Conservation (phyloP, 495 filamentous ascomycete genomes). For the Aspergillus saccharolyticus region DNA sequence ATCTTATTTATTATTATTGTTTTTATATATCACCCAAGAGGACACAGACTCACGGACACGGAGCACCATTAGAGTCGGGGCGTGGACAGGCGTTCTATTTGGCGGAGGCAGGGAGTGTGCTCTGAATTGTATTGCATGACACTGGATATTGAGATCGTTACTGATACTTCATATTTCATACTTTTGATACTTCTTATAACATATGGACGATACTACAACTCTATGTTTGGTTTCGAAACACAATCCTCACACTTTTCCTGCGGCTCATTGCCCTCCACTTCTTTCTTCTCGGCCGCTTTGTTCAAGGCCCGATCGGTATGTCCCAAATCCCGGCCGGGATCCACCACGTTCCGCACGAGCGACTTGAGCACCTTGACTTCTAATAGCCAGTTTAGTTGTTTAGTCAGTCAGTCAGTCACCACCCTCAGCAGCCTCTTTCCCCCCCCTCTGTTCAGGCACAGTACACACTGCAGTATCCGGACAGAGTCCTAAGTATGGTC, state of each 20-base stretch:
- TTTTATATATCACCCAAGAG: neutral
- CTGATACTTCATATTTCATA: neutral
- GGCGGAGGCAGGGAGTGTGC: neutral
- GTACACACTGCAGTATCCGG: too few relatives aligned
- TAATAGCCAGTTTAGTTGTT: conserved; percentile 15
- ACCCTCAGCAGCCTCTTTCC: neutral
- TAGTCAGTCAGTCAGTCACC: neutral
- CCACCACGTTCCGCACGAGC: conserved; percentile 76
- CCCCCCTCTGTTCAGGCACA: too few relatives aligned
- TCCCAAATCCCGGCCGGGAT: conserved; percentile 71
- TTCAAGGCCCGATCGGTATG: conserved; percentile 63
- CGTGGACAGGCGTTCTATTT: conserved; percentile 2
- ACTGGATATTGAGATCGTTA: conserved; percentile 12
- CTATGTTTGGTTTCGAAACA: too few relatives aligned
- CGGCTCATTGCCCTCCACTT: neutral
- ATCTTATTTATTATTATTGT: neutral
- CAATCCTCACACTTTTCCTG: conserved; percentile 45
- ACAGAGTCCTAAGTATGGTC: too few relatives aligned
- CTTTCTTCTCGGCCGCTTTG: neutral
- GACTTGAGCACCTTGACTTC: conserved; percentile 89
- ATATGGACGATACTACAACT: too few relatives aligned
- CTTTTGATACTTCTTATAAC: neutral
- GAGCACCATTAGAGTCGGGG: conserved; percentile 4
- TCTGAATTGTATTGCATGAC: conserved; percentile 14
- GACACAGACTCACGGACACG: neutral